Evolutionary conservation across 495 filamentous ascomycete species (phyloP).

Genomic region (Tuber melanosporum): DNA sequence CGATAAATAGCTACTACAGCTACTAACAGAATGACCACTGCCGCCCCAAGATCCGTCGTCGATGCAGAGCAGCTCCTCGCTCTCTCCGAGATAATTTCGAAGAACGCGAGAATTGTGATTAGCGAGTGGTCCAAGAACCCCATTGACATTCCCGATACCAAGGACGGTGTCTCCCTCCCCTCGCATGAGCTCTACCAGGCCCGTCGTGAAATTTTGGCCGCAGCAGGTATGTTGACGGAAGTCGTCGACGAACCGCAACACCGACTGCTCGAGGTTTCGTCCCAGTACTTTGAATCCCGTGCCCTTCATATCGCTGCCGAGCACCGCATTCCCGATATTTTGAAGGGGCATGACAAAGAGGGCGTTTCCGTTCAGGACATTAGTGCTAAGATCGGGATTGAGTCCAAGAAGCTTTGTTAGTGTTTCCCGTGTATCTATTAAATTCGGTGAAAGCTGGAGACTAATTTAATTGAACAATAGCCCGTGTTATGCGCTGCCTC

Average conservation of each 20-base stretch:
- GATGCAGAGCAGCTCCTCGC: slow-evolving; percentile 15
- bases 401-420: slow-evolving; percentile 40
- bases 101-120: slow-evolving; percentile 20
- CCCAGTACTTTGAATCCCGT: slow-evolving; percentile 42
- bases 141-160: not conserved
- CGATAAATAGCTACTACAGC: not conserved
- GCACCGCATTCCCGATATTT: slow-evolving; percentile 40
- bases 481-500: slow-evolving; percentile 42
- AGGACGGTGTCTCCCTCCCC: slow-evolving; percentile 21
- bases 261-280: slow-evolving; percentile 38
- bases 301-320: slow-evolving; percentile 42
- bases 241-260: slow-evolving; percentile 35
- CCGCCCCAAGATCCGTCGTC: slow-evolving; percentile 8
- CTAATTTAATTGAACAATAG: slow-evolving; percentile 16
- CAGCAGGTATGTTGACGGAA: slow-evolving; percentile 40
- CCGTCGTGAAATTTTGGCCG: slow-evolving; percentile 37
- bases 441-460: not conserved
- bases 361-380: slow-evolving; percentile 34
- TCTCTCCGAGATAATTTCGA: slow-evolving; percentile 9
- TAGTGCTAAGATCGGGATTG: slow-evolving; percentile 35
- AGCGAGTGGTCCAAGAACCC: slow-evolving; percentile 29
- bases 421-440: not conserved
- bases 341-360: slow-evolving; percentile 28
- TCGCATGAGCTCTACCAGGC: slow-evolving; percentile 37
- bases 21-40: slow-evolving; percentile 6